Evolutionary conservation across 1,284 basidiomycete genomes (phyloP), one percentile per base, ranked within the genome.

Genomic region (Cryptococcus amylolentus): DNA sequence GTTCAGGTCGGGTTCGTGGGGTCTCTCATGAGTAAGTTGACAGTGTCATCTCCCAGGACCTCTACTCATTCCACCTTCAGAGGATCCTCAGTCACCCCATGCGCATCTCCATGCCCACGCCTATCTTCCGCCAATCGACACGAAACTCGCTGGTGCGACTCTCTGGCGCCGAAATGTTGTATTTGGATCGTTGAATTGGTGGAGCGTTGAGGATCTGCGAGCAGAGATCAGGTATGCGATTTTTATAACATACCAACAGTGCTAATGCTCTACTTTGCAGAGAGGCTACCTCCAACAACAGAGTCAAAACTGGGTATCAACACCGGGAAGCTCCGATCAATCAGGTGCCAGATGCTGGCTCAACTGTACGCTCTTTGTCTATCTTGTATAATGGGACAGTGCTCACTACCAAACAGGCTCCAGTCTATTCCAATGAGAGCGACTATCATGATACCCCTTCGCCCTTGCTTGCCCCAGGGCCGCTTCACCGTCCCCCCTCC

Each of bases 91-190:
- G 50, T 70, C 65, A 8, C 72, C 75, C 2, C 66, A 75, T 49
- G 50, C 62, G 3, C 76, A 78, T 51, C 58, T 78, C 1, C 75
- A 77, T 52, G 70, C 73, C 9, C 75, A 78, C 49, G 74, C 72
- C n/a, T 64, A 72, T 56, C 51, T 72, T 5, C 72, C 71, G 8
- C 66, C 70, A 1, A 65, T 70, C 20, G 72, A 77, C 53, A 62
- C 65, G 10, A 58, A 55, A 3, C 57, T 69, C 0, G 68, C 73
- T 0, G 72, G 73, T 12, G 67, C 70, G 16, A 65, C 67, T 4
- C 63, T 75, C 56, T 76, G 64, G 60, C 64, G 75, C 1, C 69
- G 75, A n/a, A 73, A 69, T 35, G 63, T 76, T 12, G 68, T 73
- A 0, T 75, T 72, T 61, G 67, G 68, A n/a, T 39, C 46, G 5